Percentiles rank a stretch among this genome's conserved stretches.
Conservation (phyloP, 495 filamentous ascomycete species). For the Aspergillus baeticus region DNA sequence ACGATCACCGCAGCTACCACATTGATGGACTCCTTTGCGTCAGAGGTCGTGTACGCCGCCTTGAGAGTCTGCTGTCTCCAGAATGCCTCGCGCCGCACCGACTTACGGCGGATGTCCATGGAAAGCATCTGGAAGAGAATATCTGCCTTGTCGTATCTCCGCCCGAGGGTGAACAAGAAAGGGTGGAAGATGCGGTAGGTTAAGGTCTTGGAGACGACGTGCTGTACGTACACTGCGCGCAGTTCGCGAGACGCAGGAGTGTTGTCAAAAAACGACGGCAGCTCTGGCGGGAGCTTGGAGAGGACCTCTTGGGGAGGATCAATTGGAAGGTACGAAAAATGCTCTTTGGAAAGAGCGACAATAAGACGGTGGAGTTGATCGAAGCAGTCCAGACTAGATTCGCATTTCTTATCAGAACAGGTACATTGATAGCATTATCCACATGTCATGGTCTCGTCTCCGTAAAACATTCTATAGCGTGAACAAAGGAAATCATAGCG, state of each 20-base stretch:
- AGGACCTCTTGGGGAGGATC: constrained; percentile 52
- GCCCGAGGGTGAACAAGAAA: constrained; percentile 63
- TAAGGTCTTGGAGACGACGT: constrained; percentile 57
- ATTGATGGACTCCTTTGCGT: constrained; percentile 61
- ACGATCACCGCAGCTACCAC: constrained; percentile 59
- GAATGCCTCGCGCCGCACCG: constrained; percentile 59
- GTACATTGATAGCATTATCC: constrained; percentile 40
- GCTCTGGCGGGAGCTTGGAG: constrained; percentile 51
- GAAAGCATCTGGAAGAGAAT: constrained; percentile 61
- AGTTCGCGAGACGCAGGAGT: constrained; percentile 51
- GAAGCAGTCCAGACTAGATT: constrained; percentile 59
- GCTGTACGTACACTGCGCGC: constrained; percentile 60
- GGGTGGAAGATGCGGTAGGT: constrained; percentile 64
- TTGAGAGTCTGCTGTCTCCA: constrained; percentile 66
- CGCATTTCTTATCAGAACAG: constrained; percentile 43
- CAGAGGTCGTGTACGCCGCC: constrained; percentile 61
- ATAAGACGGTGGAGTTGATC: constrained; percentile 56
- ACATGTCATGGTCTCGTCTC: constrained; percentile 32
- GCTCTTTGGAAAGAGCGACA: constrained; percentile 54
- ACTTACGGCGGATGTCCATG: constrained; percentile 60
- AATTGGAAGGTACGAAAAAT: constrained; percentile 57
- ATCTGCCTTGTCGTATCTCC: constrained; percentile 60
- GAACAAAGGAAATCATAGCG: constrained; percentile 18
- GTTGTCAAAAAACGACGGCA: constrained; percentile 57
- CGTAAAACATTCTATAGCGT: constrained; percentile 33